Percentiles rank a stretch among this genome's conserved stretches.
These are phyloP conservation scores for Discostella stelligera DNA, from an alignment of 352 stramenopile genomes.

Conservation along the genomic window DNA sequence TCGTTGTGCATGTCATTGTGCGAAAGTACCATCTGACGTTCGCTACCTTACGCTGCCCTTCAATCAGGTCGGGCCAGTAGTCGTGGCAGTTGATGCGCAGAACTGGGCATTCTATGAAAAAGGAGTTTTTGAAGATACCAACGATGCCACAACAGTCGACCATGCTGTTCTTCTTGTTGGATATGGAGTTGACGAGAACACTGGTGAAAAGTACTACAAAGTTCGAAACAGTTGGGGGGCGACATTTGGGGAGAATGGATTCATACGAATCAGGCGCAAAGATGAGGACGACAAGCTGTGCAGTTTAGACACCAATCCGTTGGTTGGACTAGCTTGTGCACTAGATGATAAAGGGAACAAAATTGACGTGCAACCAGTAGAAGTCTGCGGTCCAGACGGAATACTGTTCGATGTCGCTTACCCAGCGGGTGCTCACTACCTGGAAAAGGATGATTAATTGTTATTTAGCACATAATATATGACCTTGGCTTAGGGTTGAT, in stretches of 20 bases:
- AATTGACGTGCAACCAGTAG: constrained; percentile 44
- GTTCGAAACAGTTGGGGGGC: constrained; percentile 91
- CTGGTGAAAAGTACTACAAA: constrained; percentile 90
- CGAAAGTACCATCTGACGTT: background rate
- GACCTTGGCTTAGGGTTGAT: too few species aligned
- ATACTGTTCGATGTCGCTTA: constrained; percentile 77
- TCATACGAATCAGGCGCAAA: constrained; percentile 79
- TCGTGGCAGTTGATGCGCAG: constrained; percentile 65
- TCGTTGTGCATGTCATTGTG: background rate
- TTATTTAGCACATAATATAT: too few species aligned
- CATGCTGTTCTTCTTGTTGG: constrained; percentile 92
- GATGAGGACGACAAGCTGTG: constrained; percentile 62
- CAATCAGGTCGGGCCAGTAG: constrained; percentile 65
- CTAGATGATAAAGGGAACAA: constrained; percentile 63
- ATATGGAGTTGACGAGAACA: constrained; percentile 87
- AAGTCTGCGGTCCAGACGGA: constrained; percentile 74
- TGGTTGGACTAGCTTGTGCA: constrained; percentile 74
- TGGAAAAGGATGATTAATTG: constrained; percentile 11
- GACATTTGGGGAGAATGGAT: constrained; percentile 81
- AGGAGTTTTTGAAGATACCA: constrained; percentile 66
- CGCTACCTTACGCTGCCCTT: background rate
- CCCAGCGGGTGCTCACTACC: constrained; percentile 65
- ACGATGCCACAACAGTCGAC: constrained; percentile 82
- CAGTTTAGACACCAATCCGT: constrained; percentile 64
- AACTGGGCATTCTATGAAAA: constrained; percentile 70